These are phyloP conservation scores for Oenanthe sinensis DNA, from an alignment of 129 eudicot genomes.

Conservation along the genomic window DNA sequence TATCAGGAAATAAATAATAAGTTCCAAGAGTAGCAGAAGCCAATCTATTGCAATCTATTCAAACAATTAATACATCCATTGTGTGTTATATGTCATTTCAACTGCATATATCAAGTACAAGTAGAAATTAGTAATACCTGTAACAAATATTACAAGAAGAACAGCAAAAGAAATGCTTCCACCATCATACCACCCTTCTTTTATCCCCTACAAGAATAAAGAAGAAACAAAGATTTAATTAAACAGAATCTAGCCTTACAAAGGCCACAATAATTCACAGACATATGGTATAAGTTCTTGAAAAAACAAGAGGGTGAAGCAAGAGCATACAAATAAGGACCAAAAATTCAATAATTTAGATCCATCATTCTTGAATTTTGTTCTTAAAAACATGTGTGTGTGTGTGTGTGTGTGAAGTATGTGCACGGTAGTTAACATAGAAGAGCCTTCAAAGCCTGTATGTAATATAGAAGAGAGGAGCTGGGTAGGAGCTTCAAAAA, in stretches of 20 bases:
- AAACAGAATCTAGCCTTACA: background rate
- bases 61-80: background rate
- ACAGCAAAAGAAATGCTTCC: conserved; percentile 92
- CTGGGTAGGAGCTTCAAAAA: conserved; percentile 4
- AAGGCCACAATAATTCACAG: background rate
- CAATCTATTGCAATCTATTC: background rate
- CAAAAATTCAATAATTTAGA: background rate
- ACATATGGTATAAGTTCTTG: background rate
- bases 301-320: background rate
- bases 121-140: conserved; percentile 32
- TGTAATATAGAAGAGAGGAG: background rate
- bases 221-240: conserved; percentile 1
- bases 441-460: background rate
- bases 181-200: conserved; percentile 97
- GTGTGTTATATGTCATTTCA: background rate
- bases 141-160: conserved; percentile 80
- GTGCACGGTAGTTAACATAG: background rate
- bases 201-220: conserved; percentile 42
- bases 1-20: no score
- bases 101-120: background rate
- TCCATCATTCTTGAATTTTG: background rate
- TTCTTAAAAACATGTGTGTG: background rate
- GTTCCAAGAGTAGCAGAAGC: background rate
- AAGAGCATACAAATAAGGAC: background rate
- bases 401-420: background rate